Conservation (phyloP, 768 basidiomycete species). For the Rhodotorula graminis region DNA sequence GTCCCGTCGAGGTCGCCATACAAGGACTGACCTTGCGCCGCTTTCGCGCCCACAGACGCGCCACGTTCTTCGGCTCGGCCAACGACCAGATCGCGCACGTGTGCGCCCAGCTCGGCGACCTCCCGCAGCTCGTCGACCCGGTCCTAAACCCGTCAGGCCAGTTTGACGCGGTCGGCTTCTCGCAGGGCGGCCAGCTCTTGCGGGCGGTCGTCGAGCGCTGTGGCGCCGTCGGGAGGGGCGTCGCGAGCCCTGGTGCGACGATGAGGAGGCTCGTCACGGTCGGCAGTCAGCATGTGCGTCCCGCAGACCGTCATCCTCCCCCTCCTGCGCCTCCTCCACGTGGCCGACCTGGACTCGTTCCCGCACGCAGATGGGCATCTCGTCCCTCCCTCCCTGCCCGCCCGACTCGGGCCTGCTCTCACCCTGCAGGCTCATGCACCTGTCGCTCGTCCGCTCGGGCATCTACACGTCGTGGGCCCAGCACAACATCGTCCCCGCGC, state of each 20-base stretch:
- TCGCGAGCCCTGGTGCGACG: conserved; percentile 25
- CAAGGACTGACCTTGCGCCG: neutral
- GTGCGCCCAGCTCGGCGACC: conserved; percentile 44
- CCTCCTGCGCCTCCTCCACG: no score
- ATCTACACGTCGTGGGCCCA: conserved; percentile 41
- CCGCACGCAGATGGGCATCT: conserved; percentile 47
- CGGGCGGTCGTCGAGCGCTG: conserved; percentile 48
- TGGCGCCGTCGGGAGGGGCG: conserved; percentile 13
- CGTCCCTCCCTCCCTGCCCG: conserved; percentile 49
- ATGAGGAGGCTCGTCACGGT: conserved; percentile 49
- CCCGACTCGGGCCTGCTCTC: conserved; percentile 35
- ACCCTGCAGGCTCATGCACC: conserved; percentile 37
- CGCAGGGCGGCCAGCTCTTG: conserved; percentile 50
- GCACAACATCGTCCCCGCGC: conserved; percentile 44
- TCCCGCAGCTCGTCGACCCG: conserved; percentile 44
- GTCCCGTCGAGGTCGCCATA: no score
- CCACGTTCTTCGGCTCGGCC: conserved; percentile 47
- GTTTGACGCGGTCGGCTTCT: conserved; percentile 51
- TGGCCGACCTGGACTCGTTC: no score
- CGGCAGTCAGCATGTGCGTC: conserved; percentile 40
- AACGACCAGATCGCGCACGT: conserved; percentile 43
- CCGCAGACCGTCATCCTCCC: neutral
- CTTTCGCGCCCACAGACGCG: conserved; percentile 1
- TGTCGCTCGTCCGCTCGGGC: conserved; percentile 33
- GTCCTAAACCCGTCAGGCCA: conserved; percentile 38